Evolutionary conservation across 257 asterid species (phyloP).

Genomic region (Striga asiatica): DNA sequence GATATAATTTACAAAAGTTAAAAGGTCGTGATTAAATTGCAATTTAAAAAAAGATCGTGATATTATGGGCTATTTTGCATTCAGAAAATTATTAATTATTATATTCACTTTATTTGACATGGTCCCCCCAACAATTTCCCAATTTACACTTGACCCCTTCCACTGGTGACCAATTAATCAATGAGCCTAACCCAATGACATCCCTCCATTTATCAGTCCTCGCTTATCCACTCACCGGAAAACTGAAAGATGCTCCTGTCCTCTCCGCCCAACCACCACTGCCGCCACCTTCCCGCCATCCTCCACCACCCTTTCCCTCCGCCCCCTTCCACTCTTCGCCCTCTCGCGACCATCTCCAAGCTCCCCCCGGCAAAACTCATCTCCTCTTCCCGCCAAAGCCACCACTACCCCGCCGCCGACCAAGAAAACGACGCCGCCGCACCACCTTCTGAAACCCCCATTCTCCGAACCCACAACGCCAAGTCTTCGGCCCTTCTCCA

Average conservation of each 20-base stretch:
- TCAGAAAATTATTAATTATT: no score
- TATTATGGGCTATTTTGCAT: no score
- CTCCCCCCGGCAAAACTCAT: constrained; percentile 13
- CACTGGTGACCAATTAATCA: neutral
- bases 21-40: no score
- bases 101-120: neutral
- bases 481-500: constrained; percentile 54
- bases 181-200: neutral
- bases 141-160: neutral
- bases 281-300: constrained; percentile 35
- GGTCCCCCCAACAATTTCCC: neutral
- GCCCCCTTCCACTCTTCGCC: constrained; percentile 9
- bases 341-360: constrained; percentile 10
- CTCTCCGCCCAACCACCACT: constrained; percentile 28
- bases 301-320: constrained; percentile 23
- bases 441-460: constrained; percentile 14
- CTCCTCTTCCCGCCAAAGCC: constrained; percentile 26
- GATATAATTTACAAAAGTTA: no score
- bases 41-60: no score
- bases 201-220: no score
- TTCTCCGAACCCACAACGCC: constrained; percentile 65
- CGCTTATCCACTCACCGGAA: constrained; percentile 1
- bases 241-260: constrained; percentile 33
- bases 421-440: constrained; percentile 22
- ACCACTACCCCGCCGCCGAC: constrained; percentile 28